A percentile compares a stretch with the other conserved stretches of the same genome.
Conservation (phyloP, 768 basidiomycete species). For the Collybiopsis confluens region DNA sequence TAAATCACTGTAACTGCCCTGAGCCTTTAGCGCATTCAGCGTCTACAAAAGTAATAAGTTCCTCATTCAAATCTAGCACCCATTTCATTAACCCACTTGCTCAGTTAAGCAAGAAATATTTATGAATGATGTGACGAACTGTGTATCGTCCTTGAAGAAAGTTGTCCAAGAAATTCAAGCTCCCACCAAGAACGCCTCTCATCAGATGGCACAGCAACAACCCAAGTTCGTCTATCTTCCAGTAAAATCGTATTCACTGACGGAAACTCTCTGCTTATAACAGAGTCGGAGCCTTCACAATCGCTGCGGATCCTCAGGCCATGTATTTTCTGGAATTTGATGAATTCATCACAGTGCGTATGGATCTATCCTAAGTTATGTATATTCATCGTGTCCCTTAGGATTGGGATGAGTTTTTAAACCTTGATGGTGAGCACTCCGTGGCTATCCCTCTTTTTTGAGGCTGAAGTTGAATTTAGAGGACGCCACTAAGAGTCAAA, state of each 20-base stretch:
- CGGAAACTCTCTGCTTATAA: conserved; percentile 1
- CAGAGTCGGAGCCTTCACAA: conserved; percentile 49
- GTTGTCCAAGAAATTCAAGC: conserved; percentile 64
- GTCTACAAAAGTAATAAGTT: conserved; percentile 43
- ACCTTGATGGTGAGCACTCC: conserved; percentile 36
- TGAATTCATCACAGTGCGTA: conserved; percentile 55
- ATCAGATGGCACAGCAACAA: conserved; percentile 70
- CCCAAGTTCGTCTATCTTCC: conserved; percentile 43
- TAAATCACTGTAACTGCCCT: too few relatives aligned
- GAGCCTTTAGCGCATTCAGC: conserved; percentile 16
- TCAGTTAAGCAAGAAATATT: conserved; percentile 84
- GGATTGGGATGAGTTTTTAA: conserved; percentile 64
- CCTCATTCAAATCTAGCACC: neutral
- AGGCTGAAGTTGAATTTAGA: conserved; percentile 21
- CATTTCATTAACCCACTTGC: conserved; percentile 2
- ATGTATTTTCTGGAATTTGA: conserved; percentile 58
- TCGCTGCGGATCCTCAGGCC: conserved; percentile 46
- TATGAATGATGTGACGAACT: conserved; percentile 72
- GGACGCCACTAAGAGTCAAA: neutral
- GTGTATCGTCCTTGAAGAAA: conserved; percentile 75
- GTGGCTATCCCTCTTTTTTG: neutral
- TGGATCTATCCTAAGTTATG: neutral
- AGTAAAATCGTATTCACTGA: neutral
- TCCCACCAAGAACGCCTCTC: conserved; percentile 39
- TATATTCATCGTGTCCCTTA: conserved; percentile 15